A percentile compares a stretch with the other conserved stretches of the same genome.
Conservation (phyloP, 1,284 basidiomycete genomes). For the Apiotrichum montevideense region DNA sequence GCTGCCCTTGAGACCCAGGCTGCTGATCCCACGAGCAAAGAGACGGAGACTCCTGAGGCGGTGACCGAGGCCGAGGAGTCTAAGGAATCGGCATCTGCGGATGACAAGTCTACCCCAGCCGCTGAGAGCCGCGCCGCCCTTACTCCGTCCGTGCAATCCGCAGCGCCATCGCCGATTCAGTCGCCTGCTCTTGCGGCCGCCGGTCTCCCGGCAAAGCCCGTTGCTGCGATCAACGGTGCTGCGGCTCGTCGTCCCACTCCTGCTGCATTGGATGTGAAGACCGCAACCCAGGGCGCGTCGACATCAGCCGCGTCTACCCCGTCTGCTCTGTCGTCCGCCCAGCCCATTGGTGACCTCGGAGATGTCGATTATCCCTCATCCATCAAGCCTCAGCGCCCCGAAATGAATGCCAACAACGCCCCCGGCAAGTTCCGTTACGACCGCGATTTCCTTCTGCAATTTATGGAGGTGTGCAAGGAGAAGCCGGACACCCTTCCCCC, state of each 20-base stretch:
- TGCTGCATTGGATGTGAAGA: conserved; percentile 63
- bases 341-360: conserved; percentile 74
- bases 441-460: conserved; percentile 94
- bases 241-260: conserved; percentile 48
- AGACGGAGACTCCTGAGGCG: conserved; percentile 22
- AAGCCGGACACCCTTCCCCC: conserved; percentile 85
- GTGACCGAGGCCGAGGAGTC: conserved; percentile 47
- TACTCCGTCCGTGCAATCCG: conserved; percentile 27
- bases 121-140: conserved; percentile 31
- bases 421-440: conserved; percentile 96
- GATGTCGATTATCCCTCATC: conserved; percentile 76
- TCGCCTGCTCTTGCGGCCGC: conserved; percentile 41
- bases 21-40: conserved; percentile 22
- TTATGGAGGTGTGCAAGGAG: conserved; percentile 91
- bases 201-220: conserved; percentile 45
- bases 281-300: conserved; percentile 40
- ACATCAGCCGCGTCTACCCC: conserved; percentile 35
- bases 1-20: conserved; percentile 47
- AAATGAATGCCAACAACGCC: conserved; percentile 72
- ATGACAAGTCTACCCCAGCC: conserved; percentile 46
- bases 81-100: conserved; percentile 48
- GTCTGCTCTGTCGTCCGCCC: conserved; percentile 66
- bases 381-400: conserved; percentile 72
- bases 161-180: conserved; percentile 31
- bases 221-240: conserved; percentile 32